Evolutionary conservation across 1,284 basidiomycete species (phyloP), one percentile per base, ranked within the genome.

Genomic region (Sporisorium graminicola): DNA sequence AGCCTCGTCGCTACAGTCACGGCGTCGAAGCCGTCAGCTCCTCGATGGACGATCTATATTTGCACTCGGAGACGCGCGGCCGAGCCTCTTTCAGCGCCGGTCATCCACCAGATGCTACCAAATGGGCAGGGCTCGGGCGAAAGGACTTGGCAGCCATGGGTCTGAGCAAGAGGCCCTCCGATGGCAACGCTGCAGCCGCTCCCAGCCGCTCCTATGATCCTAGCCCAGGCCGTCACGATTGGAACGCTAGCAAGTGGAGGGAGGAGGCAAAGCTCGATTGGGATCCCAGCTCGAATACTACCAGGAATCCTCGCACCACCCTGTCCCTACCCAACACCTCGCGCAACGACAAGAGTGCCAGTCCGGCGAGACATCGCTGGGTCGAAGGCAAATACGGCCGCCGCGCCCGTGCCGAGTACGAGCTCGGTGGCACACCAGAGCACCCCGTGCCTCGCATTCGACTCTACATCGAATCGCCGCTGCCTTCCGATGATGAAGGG

Each of bases 381-480:
- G 71, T 82, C 27, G 58, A 86, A 72, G 74, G 82, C 52, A 74
- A 80, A 55, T 58, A 73, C 16, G 84, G 82, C 20, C 59, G 86
- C 22, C 64, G 85, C 18, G 86, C 85, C 9, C 73, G 82, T 50
- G 87, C 86, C 3, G 85, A 86, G 51, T 87, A 87, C 66, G 85
- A 87, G 65, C 74, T 87, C 0, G 85, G 80, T 20, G 86, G 86
- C 0, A 86, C 85, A 0, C 74, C 79, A 5, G 84, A 84, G 24
- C 70, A 84, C 27, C 86, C 86, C 0, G 69, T 82, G 26, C 86
- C 86, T 8, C 80, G 86, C 20, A 86, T 87, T 54, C 81, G 82
- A 29, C 81, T 87, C 33, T 76, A 72, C 58, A 76, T 83, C 64
- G 81, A 83, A 53, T 83, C 81, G 14, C 81, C 81, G 0, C 51